Base-by-base conservation (phyloP, 208 protist species). In the Naegleria gruberi region DNA sequence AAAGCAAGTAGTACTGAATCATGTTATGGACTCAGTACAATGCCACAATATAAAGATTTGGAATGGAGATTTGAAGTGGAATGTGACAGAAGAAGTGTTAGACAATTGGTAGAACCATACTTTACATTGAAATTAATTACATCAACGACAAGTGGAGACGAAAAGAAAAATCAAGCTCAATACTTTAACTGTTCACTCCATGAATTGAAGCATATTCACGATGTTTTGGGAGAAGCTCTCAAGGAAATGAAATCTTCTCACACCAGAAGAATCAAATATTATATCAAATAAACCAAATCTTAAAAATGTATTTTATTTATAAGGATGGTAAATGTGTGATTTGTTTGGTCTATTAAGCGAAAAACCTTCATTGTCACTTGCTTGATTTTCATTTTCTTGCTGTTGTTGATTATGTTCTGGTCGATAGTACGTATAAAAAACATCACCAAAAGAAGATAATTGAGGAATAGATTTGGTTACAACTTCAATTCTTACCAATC, bases 201-300 rank as follows among this genome's bases (percentile, higher is more conserved):
- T 87, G 83, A 87, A 42, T 55, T 87, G n/a, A 87, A 55, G 37
- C 83, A 87, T 51, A 41, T 55, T 3, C 19, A 30, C 4, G 83
- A 87, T 55, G 83, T 87, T 23, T 55, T 87, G 43, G 83, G 83
- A n/a, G 83, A 87, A 51, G 83, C 83, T 57, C 37, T 87, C 2
- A 87, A 87, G 83, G 83, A 87, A 87, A 55, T 87, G 44, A 87
- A 87, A 55, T 42, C 43, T 55, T 4, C 12, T 40, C 83, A 87
- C 42, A 41, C 34, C 7, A 87, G 43, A 55, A 87, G 83, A 55
- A 87, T 87, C 0, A 46, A 40, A 55, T 23, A 87, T 23, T 87
- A 87, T n/a, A 87, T 87, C 55, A 30, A 87, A 46, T 87, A 87
- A 87, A 65, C 30, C 15, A 65, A 1, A 65, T 30, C 12, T 23